Conservation (phyloP, 768 basidiomycete genomes). For the Thelephora ganbajun region DNA sequence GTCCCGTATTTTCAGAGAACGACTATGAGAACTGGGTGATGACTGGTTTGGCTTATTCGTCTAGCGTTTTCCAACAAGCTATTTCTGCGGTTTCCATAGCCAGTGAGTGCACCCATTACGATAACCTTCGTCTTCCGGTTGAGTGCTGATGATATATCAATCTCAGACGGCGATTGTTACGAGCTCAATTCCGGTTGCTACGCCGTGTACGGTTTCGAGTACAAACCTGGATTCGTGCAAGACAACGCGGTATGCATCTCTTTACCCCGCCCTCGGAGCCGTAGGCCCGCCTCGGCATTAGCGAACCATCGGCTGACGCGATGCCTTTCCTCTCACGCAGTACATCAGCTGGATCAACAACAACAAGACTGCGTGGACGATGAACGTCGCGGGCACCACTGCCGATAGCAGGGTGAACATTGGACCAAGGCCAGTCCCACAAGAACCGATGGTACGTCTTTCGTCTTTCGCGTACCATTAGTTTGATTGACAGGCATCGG, state of each 20-base stretch:
- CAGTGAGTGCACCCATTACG: slow-evolving; percentile 8
- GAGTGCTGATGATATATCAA: background rate
- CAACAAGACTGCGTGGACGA: slow-evolving; percentile 23
- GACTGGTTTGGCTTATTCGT: background rate
- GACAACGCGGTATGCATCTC: slow-evolving; percentile 36
- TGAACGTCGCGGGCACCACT: slow-evolving; percentile 21
- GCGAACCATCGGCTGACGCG: background rate
- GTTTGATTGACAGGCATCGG: background rate
- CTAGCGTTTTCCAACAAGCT: slow-evolving; percentile 63
- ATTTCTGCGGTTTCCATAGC: slow-evolving; percentile 25
- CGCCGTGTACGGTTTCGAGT: slow-evolving; percentile 71
- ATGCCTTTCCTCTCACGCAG: slow-evolving; percentile 1
- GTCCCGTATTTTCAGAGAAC: background rate
- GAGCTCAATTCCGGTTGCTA: slow-evolving; percentile 38
- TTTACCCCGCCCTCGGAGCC: background rate
- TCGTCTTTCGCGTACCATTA: too few relatives aligned
- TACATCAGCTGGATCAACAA: slow-evolving; percentile 32
- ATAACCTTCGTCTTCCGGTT: background rate
- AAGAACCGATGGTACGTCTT: slow-evolving; percentile 26
- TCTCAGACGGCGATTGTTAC: slow-evolving; percentile 58
- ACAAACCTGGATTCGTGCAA: slow-evolving; percentile 42
- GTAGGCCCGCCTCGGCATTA: too few relatives aligned
- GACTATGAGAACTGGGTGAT: too few relatives aligned
- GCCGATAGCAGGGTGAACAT: slow-evolving; percentile 20
- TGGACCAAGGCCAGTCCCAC: slow-evolving; percentile 21